Conservation (phyloP, 2,329 filamentous ascomycete species). For the Ceratocystiopsis sp. region DNA sequence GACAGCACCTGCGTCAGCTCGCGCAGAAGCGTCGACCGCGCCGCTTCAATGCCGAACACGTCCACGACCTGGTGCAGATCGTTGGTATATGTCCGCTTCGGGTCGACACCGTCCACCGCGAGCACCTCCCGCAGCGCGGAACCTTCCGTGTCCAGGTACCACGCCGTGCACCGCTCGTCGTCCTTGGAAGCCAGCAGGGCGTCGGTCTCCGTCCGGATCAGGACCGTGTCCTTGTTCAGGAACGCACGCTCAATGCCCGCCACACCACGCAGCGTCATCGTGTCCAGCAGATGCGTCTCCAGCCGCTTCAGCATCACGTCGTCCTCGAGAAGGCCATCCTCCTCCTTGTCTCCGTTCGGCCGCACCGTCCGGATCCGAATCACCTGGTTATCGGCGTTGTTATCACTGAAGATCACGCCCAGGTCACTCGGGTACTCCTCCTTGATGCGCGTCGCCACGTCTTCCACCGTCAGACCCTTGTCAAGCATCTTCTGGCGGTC, state of each 20-base stretch:
- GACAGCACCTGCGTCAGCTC: constrained; percentile 87
- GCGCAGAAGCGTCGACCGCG: constrained; percentile 67
- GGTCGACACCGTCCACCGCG: constrained; percentile 73
- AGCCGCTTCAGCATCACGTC: constrained; percentile 87
- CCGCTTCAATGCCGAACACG: constrained; percentile 92
- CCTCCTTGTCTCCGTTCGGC: constrained; percentile 54
- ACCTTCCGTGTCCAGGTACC: constrained; percentile 90
- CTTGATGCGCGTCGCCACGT: constrained; percentile 81
- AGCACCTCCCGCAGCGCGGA: constrained; percentile 74
- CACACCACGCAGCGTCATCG: constrained; percentile 80
- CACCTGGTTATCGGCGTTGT: constrained; percentile 90
- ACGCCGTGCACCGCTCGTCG: constrained; percentile 66
- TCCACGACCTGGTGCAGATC: constrained; percentile 89
- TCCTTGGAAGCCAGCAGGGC: constrained; percentile 57
- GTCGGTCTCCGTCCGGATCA: constrained; percentile 52
- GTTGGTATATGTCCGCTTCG: constrained; percentile 78
- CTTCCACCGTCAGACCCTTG: constrained; percentile 78
- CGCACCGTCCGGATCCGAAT: constrained; percentile 77
- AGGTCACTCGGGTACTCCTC: constrained; percentile 72
- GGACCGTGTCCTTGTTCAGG: constrained; percentile 62
- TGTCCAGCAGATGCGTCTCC: constrained; percentile 80
- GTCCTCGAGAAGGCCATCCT: constrained; percentile 53
- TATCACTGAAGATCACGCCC: constrained; percentile 90
- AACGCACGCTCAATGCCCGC: constrained; percentile 80
- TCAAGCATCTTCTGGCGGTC: constrained; percentile 91